Evolutionary conservation across 176 grass and related monocot species (phyloP).

Genomic region (Aegilops speltoides): DNA sequence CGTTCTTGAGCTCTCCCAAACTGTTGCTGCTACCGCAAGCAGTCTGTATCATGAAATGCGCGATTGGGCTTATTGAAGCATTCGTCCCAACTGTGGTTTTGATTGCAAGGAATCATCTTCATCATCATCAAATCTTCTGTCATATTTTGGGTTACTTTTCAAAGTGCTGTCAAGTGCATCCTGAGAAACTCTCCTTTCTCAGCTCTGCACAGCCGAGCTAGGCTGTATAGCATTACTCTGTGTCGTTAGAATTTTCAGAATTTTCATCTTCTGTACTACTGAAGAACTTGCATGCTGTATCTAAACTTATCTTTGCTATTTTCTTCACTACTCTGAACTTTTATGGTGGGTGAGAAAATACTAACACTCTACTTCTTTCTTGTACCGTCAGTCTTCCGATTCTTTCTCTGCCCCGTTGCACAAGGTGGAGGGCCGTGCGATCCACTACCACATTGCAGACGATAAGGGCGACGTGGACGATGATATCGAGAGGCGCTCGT

Average conservation of each 20-base stretch:
- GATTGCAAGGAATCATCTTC: background rate
- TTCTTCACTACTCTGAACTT: background rate
- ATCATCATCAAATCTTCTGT: background rate
- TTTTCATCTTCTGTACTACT: background rate
- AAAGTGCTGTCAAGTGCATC: background rate
- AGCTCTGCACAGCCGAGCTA: background rate
- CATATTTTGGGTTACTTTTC: background rate
- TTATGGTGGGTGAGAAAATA: background rate
- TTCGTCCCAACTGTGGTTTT: background rate
- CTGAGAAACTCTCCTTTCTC: background rate
- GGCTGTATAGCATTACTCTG: background rate
- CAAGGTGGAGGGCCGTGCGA: conserved; percentile 74
- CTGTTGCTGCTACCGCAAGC: background rate
- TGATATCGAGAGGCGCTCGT: conserved; percentile 20
- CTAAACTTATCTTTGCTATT: background rate
- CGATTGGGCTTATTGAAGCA: background rate
- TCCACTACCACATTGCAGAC: conserved; percentile 72
- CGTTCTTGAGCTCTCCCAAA: background rate
- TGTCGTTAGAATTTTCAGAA: background rate
- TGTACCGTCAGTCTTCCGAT: conserved; percentile 43
- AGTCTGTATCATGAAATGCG: background rate
- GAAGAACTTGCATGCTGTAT: background rate
- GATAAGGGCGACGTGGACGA: conserved; percentile 72
- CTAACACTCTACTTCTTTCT: conserved; percentile 31
- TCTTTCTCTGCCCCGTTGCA: conserved; percentile 46